Evolutionary conservation across 495 filamentous ascomycete species (phyloP).

Genomic region (Mycothermus thermophilus): DNA sequence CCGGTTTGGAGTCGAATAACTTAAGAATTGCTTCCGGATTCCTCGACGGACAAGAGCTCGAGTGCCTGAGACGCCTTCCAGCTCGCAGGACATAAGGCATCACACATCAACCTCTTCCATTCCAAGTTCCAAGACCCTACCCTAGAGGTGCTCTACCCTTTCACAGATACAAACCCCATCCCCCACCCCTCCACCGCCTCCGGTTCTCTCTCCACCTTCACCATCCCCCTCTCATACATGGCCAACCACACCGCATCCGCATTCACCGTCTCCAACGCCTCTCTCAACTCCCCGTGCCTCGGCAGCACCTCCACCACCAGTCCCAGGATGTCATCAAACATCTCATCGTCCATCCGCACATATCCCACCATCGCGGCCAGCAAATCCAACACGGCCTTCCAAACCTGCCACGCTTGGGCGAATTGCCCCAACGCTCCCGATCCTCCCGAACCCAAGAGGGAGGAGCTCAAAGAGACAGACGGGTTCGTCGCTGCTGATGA

Average conservation of each 20-base stretch:
- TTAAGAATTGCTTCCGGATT: too few relatives aligned
- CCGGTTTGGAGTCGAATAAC: too few relatives aligned
- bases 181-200: constrained; percentile 32
- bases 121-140: too few relatives aligned
- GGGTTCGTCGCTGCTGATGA: too few relatives aligned
- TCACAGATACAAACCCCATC: too few relatives aligned
- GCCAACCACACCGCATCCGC: constrained; percentile 62
- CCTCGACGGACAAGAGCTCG: too few relatives aligned
- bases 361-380: constrained; percentile 39
- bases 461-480: too few relatives aligned
- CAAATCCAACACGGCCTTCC: constrained; percentile 43
- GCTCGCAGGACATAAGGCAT: too few relatives aligned
- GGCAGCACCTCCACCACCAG: constrained; percentile 39
- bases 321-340: constrained; percentile 55
- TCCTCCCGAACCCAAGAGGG: constrained; percentile 12
- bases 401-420: constrained; percentile 39
- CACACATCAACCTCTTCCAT: too few relatives aligned
- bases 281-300: constrained; percentile 33
- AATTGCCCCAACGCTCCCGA: constrained; percentile 32
- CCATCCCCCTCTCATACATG: constrained; percentile 28
- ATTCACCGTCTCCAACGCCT: constrained; percentile 45
- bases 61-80: too few relatives aligned
- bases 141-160: too few relatives aligned
- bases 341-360: constrained; percentile 45
- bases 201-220: constrained; percentile 17